These are phyloP conservation scores for Leccinum subspadiceum DNA, from an alignment of 1,284 basidiomycete species.

Conservation along the genomic window DNA sequence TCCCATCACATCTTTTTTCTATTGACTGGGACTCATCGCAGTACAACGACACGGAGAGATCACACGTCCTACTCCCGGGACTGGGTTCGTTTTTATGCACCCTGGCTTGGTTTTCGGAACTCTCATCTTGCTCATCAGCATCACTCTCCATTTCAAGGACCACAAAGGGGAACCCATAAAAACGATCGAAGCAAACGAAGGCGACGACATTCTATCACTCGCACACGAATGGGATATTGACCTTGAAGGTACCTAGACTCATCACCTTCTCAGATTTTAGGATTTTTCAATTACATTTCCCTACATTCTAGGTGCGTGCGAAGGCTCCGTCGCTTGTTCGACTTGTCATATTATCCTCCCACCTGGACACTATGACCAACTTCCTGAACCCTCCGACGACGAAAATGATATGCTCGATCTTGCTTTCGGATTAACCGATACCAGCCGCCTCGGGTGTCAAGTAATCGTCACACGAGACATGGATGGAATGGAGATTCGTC, in stretches of 20 bases:
- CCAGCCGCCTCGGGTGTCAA: slow-evolving; percentile 82
- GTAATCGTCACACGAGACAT: slow-evolving; percentile 80
- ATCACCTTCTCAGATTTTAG: not conserved
- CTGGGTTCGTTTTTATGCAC: slow-evolving; percentile 53
- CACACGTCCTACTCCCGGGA: slow-evolving; percentile 50
- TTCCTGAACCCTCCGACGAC: slow-evolving; percentile 94
- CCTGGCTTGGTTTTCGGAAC: not conserved
- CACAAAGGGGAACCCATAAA: slow-evolving; percentile 81
- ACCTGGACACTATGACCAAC: slow-evolving; percentile 77
- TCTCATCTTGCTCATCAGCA: slow-evolving; percentile 44
- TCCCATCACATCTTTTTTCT: not conserved
- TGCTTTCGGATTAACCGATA: slow-evolving; percentile 96
- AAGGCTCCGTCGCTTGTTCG: slow-evolving; percentile 95
- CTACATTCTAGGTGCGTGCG: slow-evolving; percentile 76
- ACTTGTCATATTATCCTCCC: slow-evolving; percentile 95
- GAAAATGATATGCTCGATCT: slow-evolving; percentile 99
- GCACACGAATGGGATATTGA: slow-evolving; percentile 98
- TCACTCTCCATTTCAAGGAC: slow-evolving; percentile 89
- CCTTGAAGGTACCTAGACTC: slow-evolving; percentile 74
- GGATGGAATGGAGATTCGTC: slow-evolving; percentile 82
- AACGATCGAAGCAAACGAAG: slow-evolving; percentile 91
- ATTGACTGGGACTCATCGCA: slow-evolving; percentile 8
- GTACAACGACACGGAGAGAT: slow-evolving; percentile 42
- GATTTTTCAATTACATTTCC: not conserved
- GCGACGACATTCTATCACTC: slow-evolving; percentile 88